Conservation (phyloP, 192 early-diverging fungal species). For the Coemansia sp. region DNA sequence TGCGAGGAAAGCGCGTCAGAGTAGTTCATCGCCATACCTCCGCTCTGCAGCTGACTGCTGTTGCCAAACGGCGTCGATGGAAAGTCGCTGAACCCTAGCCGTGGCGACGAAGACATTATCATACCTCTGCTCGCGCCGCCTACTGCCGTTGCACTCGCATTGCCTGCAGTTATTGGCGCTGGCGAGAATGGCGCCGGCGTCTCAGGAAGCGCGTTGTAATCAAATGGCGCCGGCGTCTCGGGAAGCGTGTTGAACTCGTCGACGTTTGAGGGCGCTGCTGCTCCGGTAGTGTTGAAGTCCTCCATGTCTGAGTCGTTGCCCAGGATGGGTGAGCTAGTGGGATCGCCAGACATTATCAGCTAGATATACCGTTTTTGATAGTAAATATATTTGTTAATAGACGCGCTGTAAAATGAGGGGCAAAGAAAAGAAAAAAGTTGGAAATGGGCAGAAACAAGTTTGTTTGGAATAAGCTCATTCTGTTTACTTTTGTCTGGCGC, state of each 20-base stretch:
- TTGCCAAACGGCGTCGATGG: slow-evolving; percentile 35
- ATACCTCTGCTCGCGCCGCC: neutral
- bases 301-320: slow-evolving; percentile 37
- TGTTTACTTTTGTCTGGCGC: too few species aligned
- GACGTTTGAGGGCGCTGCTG: too few species aligned
- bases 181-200: slow-evolving; percentile 47
- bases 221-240: slow-evolving; percentile 1
- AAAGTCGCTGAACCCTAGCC: slow-evolving; percentile 41
- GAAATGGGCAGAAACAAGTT: too few species aligned
- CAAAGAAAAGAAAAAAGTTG: slow-evolving; percentile 7
- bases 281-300: slow-evolving; percentile 4
- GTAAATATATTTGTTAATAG: neutral
- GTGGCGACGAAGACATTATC: slow-evolving; percentile 34
- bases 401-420: slow-evolving; percentile 4
- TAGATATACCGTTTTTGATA: too few species aligned
- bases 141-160: slow-evolving; percentile 11
- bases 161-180: slow-evolving; percentile 10
- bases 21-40: slow-evolving; percentile 31
- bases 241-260: too few species aligned
- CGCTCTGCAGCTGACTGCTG: slow-evolving; percentile 20
- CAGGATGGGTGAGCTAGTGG: slow-evolving; percentile 36
- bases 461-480: too few species aligned
- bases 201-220: slow-evolving; percentile 41
- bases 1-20: slow-evolving; percentile 42
- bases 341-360: slow-evolving; percentile 26